Base-by-base conservation (phyloP, 257 asterid genomes). In the Nyctanthes arbortristis region DNA sequence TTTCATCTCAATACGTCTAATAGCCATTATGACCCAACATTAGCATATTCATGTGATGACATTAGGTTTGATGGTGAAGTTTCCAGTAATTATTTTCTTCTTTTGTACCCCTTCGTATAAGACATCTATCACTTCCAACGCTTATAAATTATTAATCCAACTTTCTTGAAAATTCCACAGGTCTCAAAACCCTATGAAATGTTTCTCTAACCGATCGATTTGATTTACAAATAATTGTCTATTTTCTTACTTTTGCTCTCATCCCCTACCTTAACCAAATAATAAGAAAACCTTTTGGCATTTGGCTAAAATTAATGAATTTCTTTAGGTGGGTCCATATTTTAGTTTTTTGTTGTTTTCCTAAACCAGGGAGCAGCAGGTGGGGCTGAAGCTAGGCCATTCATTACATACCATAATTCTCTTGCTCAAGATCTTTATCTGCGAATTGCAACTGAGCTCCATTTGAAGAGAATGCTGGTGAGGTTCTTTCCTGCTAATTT, bases 361-460 rank as follows among this genome's bases (percentile, higher is more conserved):
- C 39, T 79, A 24, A 66, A 73, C 71, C 77, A 93, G 99, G 97
- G 97, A 77, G 96, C 97, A 69, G 99, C 95, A 64, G 99, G 99
- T 66, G 99, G 99, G 61, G 99, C 97, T 78, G 97, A 94, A 77
- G 99, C 99, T 77, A 94, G 99, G 85, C 99, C 99, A 52, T 94
- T 94, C 74, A 85, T 94, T 74, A 91, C 99, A 36, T 85, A 86
- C 74, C 97, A 93, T 72, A 94, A 94, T 84, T 91, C 97, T 78
- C 99, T 93, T 74, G 99, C 96, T 45, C 95, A 95, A 71, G 99
- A 91, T 86, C 96, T 94, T 71, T 94, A 89, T 87, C 81, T 94
- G 60, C 85, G 99, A 71, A 94, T 94, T 72, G 99, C 99, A 37
- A 94, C 99, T 64, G 99, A 94, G 85, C 97, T 94, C 66, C 97